phyloP scores from a whole-genome alignment of 2,329 filamentous ascomycete genomes.

The Aspergillus quadricinctus region DNA sequence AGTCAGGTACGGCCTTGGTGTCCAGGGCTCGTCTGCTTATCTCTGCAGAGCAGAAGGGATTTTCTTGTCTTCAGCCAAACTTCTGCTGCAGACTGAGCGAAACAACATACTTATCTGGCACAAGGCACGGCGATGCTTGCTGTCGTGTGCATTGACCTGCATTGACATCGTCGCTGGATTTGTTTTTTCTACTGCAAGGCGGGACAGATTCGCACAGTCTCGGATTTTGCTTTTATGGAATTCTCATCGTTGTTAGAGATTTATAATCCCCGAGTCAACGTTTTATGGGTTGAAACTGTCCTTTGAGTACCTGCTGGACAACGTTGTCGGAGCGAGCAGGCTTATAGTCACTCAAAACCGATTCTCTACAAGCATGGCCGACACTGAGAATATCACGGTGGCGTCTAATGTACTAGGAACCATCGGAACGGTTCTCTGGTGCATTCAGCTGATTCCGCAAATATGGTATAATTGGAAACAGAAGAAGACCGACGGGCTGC shows the following conservation, averaged over 20 bases:
- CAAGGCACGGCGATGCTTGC: neutral
- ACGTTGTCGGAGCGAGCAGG: neutral
- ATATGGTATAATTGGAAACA: conserved; percentile 61
- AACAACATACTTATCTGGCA: neutral
- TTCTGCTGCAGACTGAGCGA: neutral
- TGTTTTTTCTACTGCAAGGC: neutral
- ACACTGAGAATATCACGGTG: conserved; percentile 25
- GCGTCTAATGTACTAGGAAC: conserved; percentile 38
- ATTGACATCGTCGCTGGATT: neutral
- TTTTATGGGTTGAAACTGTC: neutral
- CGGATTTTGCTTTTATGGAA: neutral
- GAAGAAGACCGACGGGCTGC: conserved; percentile 60
- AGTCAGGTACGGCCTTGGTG: neutral
- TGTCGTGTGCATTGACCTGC: neutral
- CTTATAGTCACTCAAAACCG: neutral
- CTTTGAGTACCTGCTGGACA: neutral
- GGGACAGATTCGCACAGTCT: neutral
- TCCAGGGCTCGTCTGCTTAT: neutral
- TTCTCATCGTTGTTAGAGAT: neutral
- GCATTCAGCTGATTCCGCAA: conserved; percentile 37
- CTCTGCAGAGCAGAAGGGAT: neutral
- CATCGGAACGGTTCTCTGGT: conserved; percentile 40
- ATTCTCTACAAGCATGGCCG: conserved; percentile 3
- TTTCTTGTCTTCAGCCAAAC: neutral
- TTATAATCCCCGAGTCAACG: neutral